Evolutionary conservation across 768 basidiomycete species (phyloP), one percentile per base, ranked within the genome.

Genomic region (Kockovaella imperatae): DNA sequence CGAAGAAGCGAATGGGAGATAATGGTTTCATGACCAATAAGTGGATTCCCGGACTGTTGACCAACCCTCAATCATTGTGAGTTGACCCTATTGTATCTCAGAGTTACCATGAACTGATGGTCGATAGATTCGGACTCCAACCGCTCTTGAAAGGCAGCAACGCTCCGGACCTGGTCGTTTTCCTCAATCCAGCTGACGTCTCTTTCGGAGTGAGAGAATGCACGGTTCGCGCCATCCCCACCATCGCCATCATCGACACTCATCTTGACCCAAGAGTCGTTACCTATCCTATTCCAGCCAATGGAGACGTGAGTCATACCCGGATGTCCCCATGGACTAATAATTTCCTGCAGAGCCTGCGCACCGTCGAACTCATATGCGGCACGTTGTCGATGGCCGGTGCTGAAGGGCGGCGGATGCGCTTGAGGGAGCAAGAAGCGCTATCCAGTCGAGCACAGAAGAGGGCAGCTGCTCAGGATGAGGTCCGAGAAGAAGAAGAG

Each of bases 241-340:
- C 95, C 1, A 82, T 97, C 51, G 95, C 84, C 28, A 82, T 97
- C 51, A 80, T 91, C 45, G 95, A 99, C 72, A 87, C 90, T 18
- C 89, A 99, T 67, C 85, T 82, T 35, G 95, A 99, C 73, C 95
- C 95, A 4, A 82, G 95, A 21, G 77, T 89, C 31, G 91, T 99
- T 53, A 95, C 96, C 79, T 97, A 95, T 70, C 85, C 95, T 35
- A 96, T 99, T 64, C 91, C 90, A 0, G 90, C 87, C n/a, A 99
- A 97, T 70, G 88, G 93, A 73, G 95, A 99, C 73, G 71, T 70
- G 49, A 60, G 71, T 55, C 10, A 7, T 54, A n/a, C 30, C 26
- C 23, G 29, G 23, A 35, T 15, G 23, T 6, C 8, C 21, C 29
- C 5, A 4, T 3, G 21, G 18, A 23, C 23, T 42, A 32, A 41